phyloP scores from a whole-genome alignment of 2,329 filamentous ascomycete species.

The Colletotrichum sp. region DNA sequence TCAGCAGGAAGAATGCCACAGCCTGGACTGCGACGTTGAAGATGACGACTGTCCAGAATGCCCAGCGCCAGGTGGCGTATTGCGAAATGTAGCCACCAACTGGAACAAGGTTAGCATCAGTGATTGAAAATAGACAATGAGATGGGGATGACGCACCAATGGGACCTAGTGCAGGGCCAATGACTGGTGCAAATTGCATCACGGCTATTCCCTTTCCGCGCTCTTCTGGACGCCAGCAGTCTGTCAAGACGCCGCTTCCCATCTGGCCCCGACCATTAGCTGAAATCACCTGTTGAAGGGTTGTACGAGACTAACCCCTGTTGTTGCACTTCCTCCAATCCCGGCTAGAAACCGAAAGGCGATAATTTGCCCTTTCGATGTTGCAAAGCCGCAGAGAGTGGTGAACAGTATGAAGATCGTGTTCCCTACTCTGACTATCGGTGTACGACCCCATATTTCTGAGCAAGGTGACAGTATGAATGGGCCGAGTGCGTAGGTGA shows the following conservation, averaged over 20 bases:
- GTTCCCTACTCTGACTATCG: slow-evolving; percentile 41
- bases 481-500: slow-evolving; percentile 49
- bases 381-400: slow-evolving; percentile 48
- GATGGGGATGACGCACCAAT: slow-evolving; percentile 36
- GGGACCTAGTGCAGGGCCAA: slow-evolving; percentile 49
- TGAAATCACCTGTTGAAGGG: background rate
- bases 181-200: slow-evolving; percentile 43
- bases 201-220: slow-evolving; percentile 44
- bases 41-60: slow-evolving; percentile 49
- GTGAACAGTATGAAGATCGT: slow-evolving; percentile 38
- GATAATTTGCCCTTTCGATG: slow-evolving; percentile 44
- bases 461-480: slow-evolving; percentile 46
- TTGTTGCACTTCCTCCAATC: slow-evolving; percentile 59
- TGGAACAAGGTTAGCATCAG: slow-evolving; percentile 16
- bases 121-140: background rate
- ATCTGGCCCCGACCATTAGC: slow-evolving; percentile 43
- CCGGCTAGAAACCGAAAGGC: slow-evolving; percentile 51
- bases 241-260: slow-evolving; percentile 50
- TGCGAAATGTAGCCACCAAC: slow-evolving; percentile 43
- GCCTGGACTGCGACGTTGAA: slow-evolving; percentile 42
- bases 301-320: slow-evolving; percentile 45
- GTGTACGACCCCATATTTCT: slow-evolving; percentile 42
- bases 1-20: slow-evolving; percentile 35
- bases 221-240: slow-evolving; percentile 51
- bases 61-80: slow-evolving; percentile 46